These are phyloP conservation scores for Aureobasidium sp. DNA, from an alignment of 2,329 filamentous ascomycete species.

Conservation along the genomic window DNA sequence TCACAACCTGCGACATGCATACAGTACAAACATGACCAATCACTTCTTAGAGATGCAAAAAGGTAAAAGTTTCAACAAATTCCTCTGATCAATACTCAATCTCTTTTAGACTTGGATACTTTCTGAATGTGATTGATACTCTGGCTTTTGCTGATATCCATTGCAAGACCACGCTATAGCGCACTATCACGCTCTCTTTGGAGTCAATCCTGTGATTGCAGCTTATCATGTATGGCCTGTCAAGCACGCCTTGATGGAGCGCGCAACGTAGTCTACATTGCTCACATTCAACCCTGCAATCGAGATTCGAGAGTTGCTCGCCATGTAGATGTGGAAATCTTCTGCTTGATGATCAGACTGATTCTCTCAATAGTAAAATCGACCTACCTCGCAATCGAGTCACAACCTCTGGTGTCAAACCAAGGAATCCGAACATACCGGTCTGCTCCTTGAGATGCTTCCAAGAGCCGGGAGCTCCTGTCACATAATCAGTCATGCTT, in stretches of 20 bases:
- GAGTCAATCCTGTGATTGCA: too few species aligned
- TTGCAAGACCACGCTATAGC: too few species aligned
- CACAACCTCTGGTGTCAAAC: slow-evolving; percentile 63
- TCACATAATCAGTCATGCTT: slow-evolving; percentile 34
- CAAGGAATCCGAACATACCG: slow-evolving; percentile 93
- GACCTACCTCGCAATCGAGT: slow-evolving; percentile 32
- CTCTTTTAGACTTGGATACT: too few species aligned
- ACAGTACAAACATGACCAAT: too few species aligned
- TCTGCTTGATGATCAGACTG: slow-evolving; percentile 21
- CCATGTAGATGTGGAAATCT: slow-evolving; percentile 64
- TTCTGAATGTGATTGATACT: too few species aligned
- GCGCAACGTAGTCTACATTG: slow-evolving; percentile 31
- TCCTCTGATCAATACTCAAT: too few species aligned
- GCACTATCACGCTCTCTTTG: too few species aligned
- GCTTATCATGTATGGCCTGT: not conserved
- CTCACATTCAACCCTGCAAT: slow-evolving; percentile 29
- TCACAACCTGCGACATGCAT: too few species aligned
- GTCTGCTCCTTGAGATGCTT: slow-evolving; percentile 58
- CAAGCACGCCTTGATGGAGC: slow-evolving; percentile 17
- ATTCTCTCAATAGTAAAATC: too few species aligned
- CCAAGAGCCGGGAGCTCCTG: slow-evolving; percentile 79
- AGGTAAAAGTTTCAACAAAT: too few species aligned
- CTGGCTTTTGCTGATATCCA: too few species aligned
- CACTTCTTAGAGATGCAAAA: too few species aligned
- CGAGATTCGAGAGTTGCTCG: slow-evolving; percentile 20